Percentiles rank a stretch among this genome's conserved stretches.
phyloP scores from a whole-genome alignment of 495 filamentous ascomycete genomes.

The Neurospora pannonica region DNA sequence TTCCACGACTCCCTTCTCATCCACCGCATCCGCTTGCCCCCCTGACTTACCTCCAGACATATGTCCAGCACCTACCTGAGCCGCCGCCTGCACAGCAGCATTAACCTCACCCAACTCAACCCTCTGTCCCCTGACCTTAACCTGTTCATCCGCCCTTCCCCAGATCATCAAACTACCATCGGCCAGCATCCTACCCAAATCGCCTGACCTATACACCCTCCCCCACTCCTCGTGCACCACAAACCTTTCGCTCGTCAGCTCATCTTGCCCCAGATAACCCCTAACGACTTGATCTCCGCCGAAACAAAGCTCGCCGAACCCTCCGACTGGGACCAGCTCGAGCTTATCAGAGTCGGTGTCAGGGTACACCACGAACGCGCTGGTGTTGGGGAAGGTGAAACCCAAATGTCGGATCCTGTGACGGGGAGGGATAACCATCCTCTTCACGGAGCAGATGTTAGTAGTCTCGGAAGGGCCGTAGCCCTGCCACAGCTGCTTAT shows the following conservation, averaged over 20 bases:
- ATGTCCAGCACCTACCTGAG: background rate
- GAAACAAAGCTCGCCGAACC: conserved; percentile 69
- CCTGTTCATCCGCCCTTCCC: conserved; percentile 69
- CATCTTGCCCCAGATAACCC: conserved; percentile 56
- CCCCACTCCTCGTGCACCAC: conserved; percentile 57
- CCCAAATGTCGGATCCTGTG: conserved; percentile 52
- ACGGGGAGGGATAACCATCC: conserved; percentile 29
- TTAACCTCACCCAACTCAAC: conserved; percentile 75
- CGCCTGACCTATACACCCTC: conserved; percentile 60
- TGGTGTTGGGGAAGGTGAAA: conserved; percentile 57
- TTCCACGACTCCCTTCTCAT: conserved; percentile 9
- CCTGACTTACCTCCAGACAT: background rate
- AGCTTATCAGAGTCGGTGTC: conserved; percentile 14
- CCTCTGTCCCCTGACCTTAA: conserved; percentile 73
- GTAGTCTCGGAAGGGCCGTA: conserved; percentile 68
- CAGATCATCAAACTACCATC: conserved; percentile 62
- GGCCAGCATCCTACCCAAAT: conserved; percentile 59
- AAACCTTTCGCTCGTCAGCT: conserved; percentile 49
- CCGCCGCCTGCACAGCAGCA: conserved; percentile 30
- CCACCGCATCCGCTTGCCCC: conserved; percentile 20
- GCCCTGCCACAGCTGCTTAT: conserved; percentile 56
- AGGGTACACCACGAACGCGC: conserved; percentile 51
- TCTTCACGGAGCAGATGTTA: conserved; percentile 62
- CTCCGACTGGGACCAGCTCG: conserved; percentile 50
- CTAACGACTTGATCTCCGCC: conserved; percentile 69